Base-by-base conservation (phyloP, 805 yeast genomes). In the Jamesozyma rosinii region DNA sequence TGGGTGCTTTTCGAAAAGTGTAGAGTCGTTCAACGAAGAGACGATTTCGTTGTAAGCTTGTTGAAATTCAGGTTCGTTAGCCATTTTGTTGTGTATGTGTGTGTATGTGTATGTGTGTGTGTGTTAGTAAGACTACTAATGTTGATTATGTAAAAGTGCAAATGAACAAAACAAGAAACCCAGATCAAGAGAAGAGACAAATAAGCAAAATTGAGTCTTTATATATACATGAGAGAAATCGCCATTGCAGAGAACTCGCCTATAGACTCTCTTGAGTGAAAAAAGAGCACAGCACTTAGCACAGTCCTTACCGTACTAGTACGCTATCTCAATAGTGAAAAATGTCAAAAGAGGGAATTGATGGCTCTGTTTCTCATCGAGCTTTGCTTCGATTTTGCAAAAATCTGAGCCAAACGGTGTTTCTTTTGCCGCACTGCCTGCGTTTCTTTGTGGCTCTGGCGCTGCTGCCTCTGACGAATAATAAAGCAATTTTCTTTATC, bases 21-120 rank as follows among this genome's bases (percentile, higher is more conserved):
- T 83, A 37, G 97, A 90, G 70, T 85, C 94, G 69, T 84, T 79
- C 59, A 92, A 75, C 49, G 97, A 89, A 52, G 83, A 72, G 63
- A 80, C 77, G 59, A 90, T 79, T 77, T 90, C 98, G 71, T 84
- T 76, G 80, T 83, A 87, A 59, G 98, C 98, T 79, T 90, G 98
- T 71, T 89, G 89, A 74, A 90, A 90, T 81, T 90, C 98, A 57
- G 98, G 97, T 76, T 90, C 97, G 15, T 14, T 15, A n/a, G 44
- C 38, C 45, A 43, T 43, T 26, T 11, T 37, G 13, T 4, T 34
- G 4, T 18, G 26, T 13, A 4, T 31, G 14, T 3, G 33, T 31
- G 5, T 31, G 14, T 31, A 31, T 14, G 18, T 31, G n/a, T 31
- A 31, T 31, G 18, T 6, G n/a, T 31, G 34, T 31, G 29, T 11